These are phyloP conservation scores for Xanthoparmelia taractica DNA, from an alignment of 495 filamentous ascomycete genomes.

Conservation along the genomic window DNA sequence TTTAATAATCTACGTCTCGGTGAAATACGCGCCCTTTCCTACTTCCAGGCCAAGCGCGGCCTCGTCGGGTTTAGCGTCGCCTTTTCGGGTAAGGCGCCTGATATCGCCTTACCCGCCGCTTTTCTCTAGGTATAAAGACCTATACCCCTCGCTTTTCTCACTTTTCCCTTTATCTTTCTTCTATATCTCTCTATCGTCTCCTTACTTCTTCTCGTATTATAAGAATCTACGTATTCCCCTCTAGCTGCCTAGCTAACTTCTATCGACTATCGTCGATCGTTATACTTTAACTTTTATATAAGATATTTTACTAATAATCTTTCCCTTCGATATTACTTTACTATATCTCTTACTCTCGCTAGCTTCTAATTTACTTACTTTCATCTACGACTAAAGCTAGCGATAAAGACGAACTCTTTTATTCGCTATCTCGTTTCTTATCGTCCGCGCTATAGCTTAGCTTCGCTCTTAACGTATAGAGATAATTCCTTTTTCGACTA, in stretches of 20 bases:
- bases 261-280: neutral
- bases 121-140: neutral
- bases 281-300: neutral
- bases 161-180: neutral
- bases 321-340: neutral
- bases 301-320: neutral
- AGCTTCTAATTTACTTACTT: neutral
- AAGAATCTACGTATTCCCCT: neutral
- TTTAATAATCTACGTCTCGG: neutral
- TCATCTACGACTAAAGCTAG: neutral
- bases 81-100: neutral
- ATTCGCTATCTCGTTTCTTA: neutral
- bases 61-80: neutral
- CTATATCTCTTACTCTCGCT: neutral
- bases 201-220: neutral
- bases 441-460: slow-evolving; percentile 3
- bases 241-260: neutral
- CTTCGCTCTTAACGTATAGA: neutral
- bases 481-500: slow-evolving; percentile 9
- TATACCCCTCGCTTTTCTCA: neutral
- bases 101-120: neutral
- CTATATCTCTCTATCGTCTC: neutral
- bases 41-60: neutral
- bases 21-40: neutral
- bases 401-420: neutral